Evolutionary conservation across 331 rosid genomes (phyloP), one percentile per base, ranked within the genome.

Genomic region (Rhamnella rubrinervis): DNA sequence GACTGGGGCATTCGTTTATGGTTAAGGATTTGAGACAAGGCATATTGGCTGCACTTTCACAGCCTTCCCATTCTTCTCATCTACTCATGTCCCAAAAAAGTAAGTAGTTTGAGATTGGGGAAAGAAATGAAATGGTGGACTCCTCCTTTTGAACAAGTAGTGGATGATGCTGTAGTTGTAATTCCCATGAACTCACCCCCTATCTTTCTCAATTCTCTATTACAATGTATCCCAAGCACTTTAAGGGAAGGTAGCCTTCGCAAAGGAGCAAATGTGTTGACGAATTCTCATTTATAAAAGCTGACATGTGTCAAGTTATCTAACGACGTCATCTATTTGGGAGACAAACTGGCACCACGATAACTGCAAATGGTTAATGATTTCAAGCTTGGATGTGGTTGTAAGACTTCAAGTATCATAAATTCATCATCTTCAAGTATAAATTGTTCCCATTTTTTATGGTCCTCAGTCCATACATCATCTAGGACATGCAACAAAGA

Each of bases 141-240:
- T 12, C 26, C 12, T 19, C 9, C 25, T 20, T 11, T 26, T 31
- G 35, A 31, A 23, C 23, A 23, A 31, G 35, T 31, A 31, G 35
- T 2, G 4, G 5, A 31, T 31, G 35, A 31, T 47, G 52, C 9
- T 47, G 15, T 47, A 47, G 5, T 47, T 47, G 52, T 15, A 47
- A 55, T 53, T 21, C 72, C 63, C 72, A 35, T n/a, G 18, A 67
- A 55, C 37, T 67, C 72, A 23, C 8, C 0, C 16, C 72, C 72
- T 0, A 67, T 8, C n/a, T 52, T 35, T 53, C 55, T 67, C 51
- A 67, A 8, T 21, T 62, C 47, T 2, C 4, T 53, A 50, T 53
- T 12, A 7, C 1, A 25, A 20, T 6, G 3, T 55, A 67, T 35
- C 12, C 35, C 20, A 8, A 67, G 63, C 38, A 21, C 20, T 38